Percentiles rank a stretch among this genome's conserved stretches.
phyloP scores from a whole-genome alignment of 2,329 filamentous ascomycete species.

The Alternaria triticina region DNA sequence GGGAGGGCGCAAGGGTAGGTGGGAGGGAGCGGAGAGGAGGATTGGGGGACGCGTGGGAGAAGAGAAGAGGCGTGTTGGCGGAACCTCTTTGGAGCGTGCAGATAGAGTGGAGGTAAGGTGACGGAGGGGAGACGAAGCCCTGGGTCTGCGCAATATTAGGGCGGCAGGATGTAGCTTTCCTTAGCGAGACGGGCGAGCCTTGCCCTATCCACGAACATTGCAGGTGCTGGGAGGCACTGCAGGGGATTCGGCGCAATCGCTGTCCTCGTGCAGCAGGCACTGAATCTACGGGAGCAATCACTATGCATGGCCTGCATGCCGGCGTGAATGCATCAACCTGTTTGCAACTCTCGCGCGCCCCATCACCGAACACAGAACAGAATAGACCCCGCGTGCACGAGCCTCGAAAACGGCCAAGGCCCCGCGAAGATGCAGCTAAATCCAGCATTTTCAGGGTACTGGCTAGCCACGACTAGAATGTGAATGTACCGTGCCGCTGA shows the following conservation, averaged over 20 bases:
- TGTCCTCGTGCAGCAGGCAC: slow-evolving; percentile 15
- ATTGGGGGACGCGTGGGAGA: slow-evolving; percentile 25
- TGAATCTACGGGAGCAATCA: slow-evolving; percentile 13
- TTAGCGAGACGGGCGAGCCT: slow-evolving; percentile 43
- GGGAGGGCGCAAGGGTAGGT: slow-evolving; percentile 17
- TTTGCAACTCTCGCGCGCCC: slow-evolving; percentile 18
- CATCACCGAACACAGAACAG: slow-evolving; percentile 14
- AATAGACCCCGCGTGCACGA: slow-evolving; percentile 26
- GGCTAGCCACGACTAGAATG: slow-evolving; percentile 1
- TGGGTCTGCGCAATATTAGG: slow-evolving; percentile 27
- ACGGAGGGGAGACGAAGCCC: slow-evolving; percentile 19
- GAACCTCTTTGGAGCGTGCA: slow-evolving; percentile 15
- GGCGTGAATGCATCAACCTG: slow-evolving; percentile 13
- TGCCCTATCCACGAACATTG: slow-evolving; percentile 33
- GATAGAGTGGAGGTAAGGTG: slow-evolving; percentile 30
- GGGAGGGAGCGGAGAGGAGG: slow-evolving; percentile 24
- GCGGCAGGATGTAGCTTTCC: slow-evolving; percentile 28
- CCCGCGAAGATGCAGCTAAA: slow-evolving; percentile 14
- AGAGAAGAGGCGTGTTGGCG: slow-evolving; percentile 25
- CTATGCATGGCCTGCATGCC: slow-evolving; percentile 12
- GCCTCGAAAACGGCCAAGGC: slow-evolving; percentile 16
- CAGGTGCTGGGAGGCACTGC: slow-evolving; percentile 15
- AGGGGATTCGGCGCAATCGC: slow-evolving; percentile 9
- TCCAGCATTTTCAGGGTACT: neutral
- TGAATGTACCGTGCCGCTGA: neutral